Base-by-base conservation (phyloP, 2,329 filamentous ascomycete species). In the Cadophora sp. region DNA sequence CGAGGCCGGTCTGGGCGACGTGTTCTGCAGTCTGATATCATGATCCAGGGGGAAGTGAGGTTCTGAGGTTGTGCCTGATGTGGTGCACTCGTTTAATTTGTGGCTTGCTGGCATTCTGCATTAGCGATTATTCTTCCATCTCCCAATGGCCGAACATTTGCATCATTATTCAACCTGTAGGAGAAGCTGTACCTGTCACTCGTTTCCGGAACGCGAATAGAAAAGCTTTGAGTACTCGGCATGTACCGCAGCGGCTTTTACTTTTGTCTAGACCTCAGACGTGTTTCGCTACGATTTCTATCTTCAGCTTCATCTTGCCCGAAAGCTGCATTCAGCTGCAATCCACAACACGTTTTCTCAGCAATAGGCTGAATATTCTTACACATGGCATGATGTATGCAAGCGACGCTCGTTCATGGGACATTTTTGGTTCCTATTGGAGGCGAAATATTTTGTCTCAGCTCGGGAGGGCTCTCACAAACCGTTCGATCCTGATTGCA, bases 1-100 rank as follows among this genome's bases (percentile, higher is more conserved):
- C n/a, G 48, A 51, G 24, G 24, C 24, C 48, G 27, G 27, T 30
- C 27, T 51, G 48, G 48, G 48, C 48, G 24, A 51, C 48, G 48
- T 51, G 48, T 51, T 51, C n/a, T 43, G 48, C 48, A n/a, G 50
- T 53, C 50, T 53, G 50, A 20, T 39, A 27, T 53, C 50, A 27
- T 53, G 50, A 53, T 53, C 50, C 22, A 22, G 50, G 22, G 50
- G 27, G 14, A 53, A 33, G 50, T 53, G 50, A 27, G 27, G 6
- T 53, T 27, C 50, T 53, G 50, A 53, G 27, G n/a, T 53, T 14
- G 50, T 53, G 50, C 50, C 50, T 53, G 50, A 53, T 53, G n/a
- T 53, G 50, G 50, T 53, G 50, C 50, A 53, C 50, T 53, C 50
- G 50, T 33, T 53, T 53, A 53, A 53, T 53, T 53, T 53, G 50